Evolutionary conservation across 305 asterid genomes (phyloP).

Genomic region (Fraxinus baroniana): DNA sequence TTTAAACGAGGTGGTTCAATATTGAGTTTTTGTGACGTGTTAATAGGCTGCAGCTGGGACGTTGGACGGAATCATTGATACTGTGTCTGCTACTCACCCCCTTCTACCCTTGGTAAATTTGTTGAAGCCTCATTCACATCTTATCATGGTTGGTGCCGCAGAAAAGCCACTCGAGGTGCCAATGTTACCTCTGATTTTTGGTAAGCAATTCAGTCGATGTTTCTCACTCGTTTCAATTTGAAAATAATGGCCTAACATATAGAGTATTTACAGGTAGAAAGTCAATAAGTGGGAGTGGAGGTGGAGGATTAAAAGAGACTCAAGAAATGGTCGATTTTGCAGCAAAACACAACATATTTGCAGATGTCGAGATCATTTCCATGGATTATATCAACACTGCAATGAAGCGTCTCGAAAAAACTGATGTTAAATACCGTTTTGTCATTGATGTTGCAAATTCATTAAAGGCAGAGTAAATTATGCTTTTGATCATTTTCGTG

Average conservation of each 20-base stretch:
- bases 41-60: conserved; percentile 47
- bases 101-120: conserved; percentile 42
- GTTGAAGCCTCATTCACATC: conserved; percentile 47
- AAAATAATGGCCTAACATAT: not conserved
- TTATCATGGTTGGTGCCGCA: conserved; percentile 49
- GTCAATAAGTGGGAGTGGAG: conserved; percentile 30
- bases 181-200: conserved; percentile 29
- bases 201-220: not conserved
- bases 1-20: not conserved
- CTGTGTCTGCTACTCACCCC: conserved; percentile 53
- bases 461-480: conserved; percentile 18
- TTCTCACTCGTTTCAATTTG: not conserved
- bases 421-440: conserved; percentile 45
- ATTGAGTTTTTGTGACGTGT: not conserved
- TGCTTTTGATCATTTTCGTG: not conserved
- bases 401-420: conserved; percentile 39
- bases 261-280: conserved; percentile 29
- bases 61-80: conserved; percentile 61
- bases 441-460: conserved; percentile 45
- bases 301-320: not conserved
- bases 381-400: conserved; percentile 49
- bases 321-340: conserved; percentile 58
- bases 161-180: conserved; percentile 30
- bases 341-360: conserved; percentile 39
- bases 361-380: conserved; percentile 43